Evolutionary conservation across 805 yeast genomes (phyloP), one percentile per base, ranked within the genome.

Genomic region (Candida easanensis): DNA sequence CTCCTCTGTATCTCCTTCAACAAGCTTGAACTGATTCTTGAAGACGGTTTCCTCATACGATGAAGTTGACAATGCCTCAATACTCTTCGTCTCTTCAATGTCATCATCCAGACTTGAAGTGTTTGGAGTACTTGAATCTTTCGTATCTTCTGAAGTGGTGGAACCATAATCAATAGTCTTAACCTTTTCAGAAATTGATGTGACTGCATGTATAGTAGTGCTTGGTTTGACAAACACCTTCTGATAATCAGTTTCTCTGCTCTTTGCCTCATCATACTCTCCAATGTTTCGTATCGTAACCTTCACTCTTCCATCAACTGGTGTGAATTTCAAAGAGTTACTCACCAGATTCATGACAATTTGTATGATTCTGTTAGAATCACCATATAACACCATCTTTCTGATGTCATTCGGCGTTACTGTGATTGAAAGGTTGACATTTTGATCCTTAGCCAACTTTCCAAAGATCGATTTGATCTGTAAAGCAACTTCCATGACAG

Each of bases 291-390:
- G 75, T 50, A 84, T 76, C 1, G 71, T 60, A 8, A 88, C 87
- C 22, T 73, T 73, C 11, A 90, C 95, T 14, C 76, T 73, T 2
- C 97, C 98, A 46, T 88, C 87, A 15, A 81, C 84, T 0, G 96
- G 96, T 0, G 98, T 90, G 56, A 93, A 93, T 61, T 93, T 93
- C 54, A 93, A 69, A 0, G 96, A 82, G 64, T 93, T 91, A 15
- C 95, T 84, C 9, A 91, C 93, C 42, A 93, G 69, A 57, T 93
- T 93, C 90, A 91, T 89, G 6, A 91, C 82, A 38, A 93, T 84
- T 62, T 91, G 99, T 43, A 88, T 79, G 33, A 93, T 86, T 59
- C 98, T 72, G 62, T 88, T 89, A 8, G 93, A 80, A 63, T 91
- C 99, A 2, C 97, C 98, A 64, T 73, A 79, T 7, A 91, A 65